Percentiles rank a stretch among this genome's conserved stretches.
Conservation (phyloP, 2,329 filamentous ascomycete species). For the Atkinsonella hypoxylon region DNA sequence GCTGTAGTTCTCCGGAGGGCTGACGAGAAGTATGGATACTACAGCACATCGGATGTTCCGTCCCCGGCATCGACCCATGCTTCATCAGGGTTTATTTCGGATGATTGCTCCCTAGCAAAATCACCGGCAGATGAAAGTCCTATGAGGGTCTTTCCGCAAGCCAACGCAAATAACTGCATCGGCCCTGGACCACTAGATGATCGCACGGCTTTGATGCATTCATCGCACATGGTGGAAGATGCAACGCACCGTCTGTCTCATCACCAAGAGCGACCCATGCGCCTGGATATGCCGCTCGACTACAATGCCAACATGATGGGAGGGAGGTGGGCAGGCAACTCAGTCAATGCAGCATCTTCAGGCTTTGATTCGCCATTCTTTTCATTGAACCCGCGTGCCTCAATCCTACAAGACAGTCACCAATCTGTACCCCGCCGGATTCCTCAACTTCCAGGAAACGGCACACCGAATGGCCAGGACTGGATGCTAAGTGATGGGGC, state of each 20-base stretch:
- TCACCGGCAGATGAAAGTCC: slow-evolving; percentile 22
- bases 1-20: slow-evolving; percentile 62
- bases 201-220: slow-evolving; percentile 7
- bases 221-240: slow-evolving; percentile 4
- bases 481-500: slow-evolving; percentile 47
- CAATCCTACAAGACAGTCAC: slow-evolving; percentile 10
- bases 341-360: not conserved
- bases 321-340: slow-evolving; percentile 12
- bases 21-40: slow-evolving; percentile 68
- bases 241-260: not conserved
- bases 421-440: slow-evolving; percentile 7
- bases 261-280: slow-evolving; percentile 1
- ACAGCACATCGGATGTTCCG: slow-evolving; percentile 47
- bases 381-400: not conserved
- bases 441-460: slow-evolving; percentile 8
- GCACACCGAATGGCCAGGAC: slow-evolving; percentile 34
- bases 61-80: slow-evolving; percentile 33
- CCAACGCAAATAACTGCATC: slow-evolving; percentile 11
- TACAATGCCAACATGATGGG: slow-evolving; percentile 12
- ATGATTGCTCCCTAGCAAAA: slow-evolving; percentile 14
- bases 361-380: slow-evolving; percentile 4
- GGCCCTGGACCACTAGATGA: slow-evolving; percentile 6
- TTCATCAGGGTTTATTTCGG: slow-evolving; percentile 18
- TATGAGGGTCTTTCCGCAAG: slow-evolving; percentile 20
- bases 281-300: slow-evolving; percentile 11